Evolutionary conservation across 768 basidiomycete genomes (phyloP), one percentile per base, ranked within the genome.

Genomic region (Sistotremastrum niveocremeum): DNA sequence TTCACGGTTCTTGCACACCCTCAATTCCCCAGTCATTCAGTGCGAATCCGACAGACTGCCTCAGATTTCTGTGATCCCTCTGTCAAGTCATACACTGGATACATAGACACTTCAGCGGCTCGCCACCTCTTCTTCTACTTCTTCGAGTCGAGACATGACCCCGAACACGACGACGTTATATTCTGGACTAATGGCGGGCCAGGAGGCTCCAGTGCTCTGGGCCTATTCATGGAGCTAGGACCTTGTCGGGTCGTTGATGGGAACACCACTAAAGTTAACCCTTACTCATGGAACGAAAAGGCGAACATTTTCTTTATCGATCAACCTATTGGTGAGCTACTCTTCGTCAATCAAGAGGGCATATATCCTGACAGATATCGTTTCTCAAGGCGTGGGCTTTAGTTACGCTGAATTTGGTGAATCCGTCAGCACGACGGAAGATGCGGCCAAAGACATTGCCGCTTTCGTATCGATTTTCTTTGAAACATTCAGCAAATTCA

Each of bases 51-150:
- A 53, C 63, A 63, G 46, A 46, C 45, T 29, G 45, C 37, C 10
- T 55, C 57, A 10, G 49, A 57, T 0, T 66, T 69, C 51, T 70
- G 68, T 47, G 67, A 70, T 41, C 52, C 41, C n/a, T 67, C 65
- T 1, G 66, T 64, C 37, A 62, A 61, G 67, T 69, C 20, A 20
- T 20, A 20, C 20, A 20, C 20, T 20, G 20, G 20, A 20, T 20
- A 20, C 20, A 20, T 20, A 20, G 20, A 20, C 20, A 20, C 44
- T 20, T 20, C 20, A 20, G 20, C 20, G 38, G 41, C 52, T 4
- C 49, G 77, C 46, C 79, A 79, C 51, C 45, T 80, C 37, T 79
- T 79, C 60, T 83, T 84, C 64, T 81, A 81, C 60, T 84, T 84
- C 62, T 84, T 84, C 58, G 79, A 84, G 61, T 78, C 75, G 50